Base-by-base conservation (phyloP, 2,329 filamentous ascomycete species). In the Arthrinium puccinioides region DNA sequence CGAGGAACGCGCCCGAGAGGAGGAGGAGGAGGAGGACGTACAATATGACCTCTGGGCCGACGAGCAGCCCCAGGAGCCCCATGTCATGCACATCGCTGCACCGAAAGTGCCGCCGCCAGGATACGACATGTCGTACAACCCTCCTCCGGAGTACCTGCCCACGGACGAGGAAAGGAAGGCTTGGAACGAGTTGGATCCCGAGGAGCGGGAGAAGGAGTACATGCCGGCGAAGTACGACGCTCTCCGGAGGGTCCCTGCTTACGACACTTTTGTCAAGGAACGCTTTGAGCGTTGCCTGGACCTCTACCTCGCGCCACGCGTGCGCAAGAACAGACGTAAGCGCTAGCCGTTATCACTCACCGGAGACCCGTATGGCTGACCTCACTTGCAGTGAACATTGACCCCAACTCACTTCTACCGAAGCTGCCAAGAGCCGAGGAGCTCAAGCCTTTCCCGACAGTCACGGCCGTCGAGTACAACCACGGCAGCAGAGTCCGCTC, bases 351-450 rank as follows among this genome's bases (percentile, higher is more conserved):
- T n/a, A n/a, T n/a, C n/a, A n/a, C n/a, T n/a, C n/a, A n/a, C n/a
- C n/a, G n/a, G n/a, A n/a, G n/a, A n/a, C n/a, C n/a, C n/a, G n/a
- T n/a, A n/a, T n/a, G n/a, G n/a, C n/a, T n/a, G n/a, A n/a, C n/a
- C n/a, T n/a, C n/a, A n/a, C n/a, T n/a, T n/a, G n/a, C n/a, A n/a
- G 77, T 98, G 54, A 95, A 97, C 63, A 97, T 98, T 54, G 92
- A 98, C 52, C 92, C 92, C 4, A 84, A 85, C 60, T 94, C 87
- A 25, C 70, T 98, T 35, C 74, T 98, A 24, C 90, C 92, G 10
- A 96, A 96, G 59, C 72, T 98, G 7, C 92, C 94, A 7, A 86
- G 84, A 42, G 90, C 92, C 1, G 87, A 95, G 52, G 90, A 98
- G 53, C 72, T 98, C 40, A 87, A 87, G 53, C 92, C 92, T 2